These are phyloP conservation scores for Mangifera indica DNA, from an alignment of 345 rosid genomes.

Conservation along the genomic window DNA sequence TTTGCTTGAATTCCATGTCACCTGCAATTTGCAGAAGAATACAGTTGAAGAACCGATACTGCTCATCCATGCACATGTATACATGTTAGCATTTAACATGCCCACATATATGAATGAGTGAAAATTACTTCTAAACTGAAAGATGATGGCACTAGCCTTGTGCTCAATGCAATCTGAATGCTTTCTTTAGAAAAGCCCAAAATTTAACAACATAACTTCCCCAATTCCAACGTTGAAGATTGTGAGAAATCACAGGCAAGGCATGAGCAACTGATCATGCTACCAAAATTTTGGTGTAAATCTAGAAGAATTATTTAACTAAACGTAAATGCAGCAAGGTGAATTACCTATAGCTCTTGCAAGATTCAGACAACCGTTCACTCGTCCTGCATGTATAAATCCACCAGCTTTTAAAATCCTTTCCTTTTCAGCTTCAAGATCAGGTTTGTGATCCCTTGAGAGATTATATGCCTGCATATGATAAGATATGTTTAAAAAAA, in stretches of 20 bases:
- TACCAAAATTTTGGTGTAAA: slow-evolving; percentile 6
- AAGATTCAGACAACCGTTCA: slow-evolving; percentile 96
- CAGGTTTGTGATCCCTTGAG: slow-evolving; percentile 97
- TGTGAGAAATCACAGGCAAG: neutral
- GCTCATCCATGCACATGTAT: neutral
- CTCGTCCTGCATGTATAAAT: slow-evolving; percentile 86
- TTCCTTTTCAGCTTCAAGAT: slow-evolving; percentile 88
- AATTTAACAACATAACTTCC: neutral
- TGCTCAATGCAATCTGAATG: neutral
- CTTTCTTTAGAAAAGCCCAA: neutral
- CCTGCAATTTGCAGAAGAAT: slow-evolving; percentile 48
- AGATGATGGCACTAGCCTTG: neutral
- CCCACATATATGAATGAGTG: too few relatives aligned
- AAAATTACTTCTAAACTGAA: neutral
- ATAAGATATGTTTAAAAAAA: slow-evolving; percentile 12
- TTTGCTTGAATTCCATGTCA: slow-evolving; percentile 95
- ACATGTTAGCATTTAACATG: too few relatives aligned
- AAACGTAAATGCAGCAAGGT: neutral
- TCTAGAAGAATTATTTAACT: neutral
- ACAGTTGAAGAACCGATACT: slow-evolving; percentile 12
- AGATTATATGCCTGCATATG: slow-evolving; percentile 78
- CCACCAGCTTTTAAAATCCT: slow-evolving; percentile 97
- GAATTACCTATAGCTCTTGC: slow-evolving; percentile 89
- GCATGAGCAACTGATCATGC: neutral
- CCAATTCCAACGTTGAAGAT: neutral